phyloP scores from a whole-genome alignment of 495 filamentous ascomycete species.

The Choiromyces venosus region DNA sequence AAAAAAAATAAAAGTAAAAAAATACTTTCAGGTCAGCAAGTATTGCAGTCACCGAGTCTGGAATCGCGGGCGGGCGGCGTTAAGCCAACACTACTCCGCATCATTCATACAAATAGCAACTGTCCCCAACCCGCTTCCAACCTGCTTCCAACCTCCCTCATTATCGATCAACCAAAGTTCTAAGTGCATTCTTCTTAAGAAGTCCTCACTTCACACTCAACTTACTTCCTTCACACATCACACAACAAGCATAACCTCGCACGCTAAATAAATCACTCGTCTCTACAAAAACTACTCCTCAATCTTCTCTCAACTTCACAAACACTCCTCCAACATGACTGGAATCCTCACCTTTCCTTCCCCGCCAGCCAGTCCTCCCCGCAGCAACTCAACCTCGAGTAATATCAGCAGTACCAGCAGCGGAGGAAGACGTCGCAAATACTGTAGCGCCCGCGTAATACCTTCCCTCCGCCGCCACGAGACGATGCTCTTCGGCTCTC shows the following conservation, averaged over 20 bases:
- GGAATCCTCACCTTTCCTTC: slow-evolving; percentile 17
- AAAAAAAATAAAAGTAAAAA: not conserved
- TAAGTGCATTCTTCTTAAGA: not conserved
- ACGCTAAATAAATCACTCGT: not conserved
- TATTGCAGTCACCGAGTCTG: not conserved
- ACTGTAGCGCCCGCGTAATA: slow-evolving; percentile 22
- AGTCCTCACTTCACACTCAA: not conserved
- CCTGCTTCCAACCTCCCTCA: not conserved
- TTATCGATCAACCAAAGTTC: not conserved
- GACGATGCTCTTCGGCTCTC: slow-evolving; percentile 32
- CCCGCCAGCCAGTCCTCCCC: slow-evolving; percentile 16
- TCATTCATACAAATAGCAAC: not conserved
- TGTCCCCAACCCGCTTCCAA: not conserved
- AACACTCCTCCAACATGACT: slow-evolving; percentile 6
- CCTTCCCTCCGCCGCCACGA: slow-evolving; percentile 29
- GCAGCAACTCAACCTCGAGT: not conserved
- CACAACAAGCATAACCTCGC: not conserved
- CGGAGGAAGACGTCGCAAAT: slow-evolving; percentile 21
- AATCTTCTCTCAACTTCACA: not conserved
- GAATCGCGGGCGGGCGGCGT: not conserved
- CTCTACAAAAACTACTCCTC: not conserved
- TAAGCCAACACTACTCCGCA: not conserved
- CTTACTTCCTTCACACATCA: not conserved
- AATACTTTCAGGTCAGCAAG: not conserved
- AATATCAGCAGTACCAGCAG: slow-evolving; percentile 5